Base-by-base conservation (phyloP, 2,329 filamentous ascomycete genomes). In the Atkinsonella hypoxylon region DNA sequence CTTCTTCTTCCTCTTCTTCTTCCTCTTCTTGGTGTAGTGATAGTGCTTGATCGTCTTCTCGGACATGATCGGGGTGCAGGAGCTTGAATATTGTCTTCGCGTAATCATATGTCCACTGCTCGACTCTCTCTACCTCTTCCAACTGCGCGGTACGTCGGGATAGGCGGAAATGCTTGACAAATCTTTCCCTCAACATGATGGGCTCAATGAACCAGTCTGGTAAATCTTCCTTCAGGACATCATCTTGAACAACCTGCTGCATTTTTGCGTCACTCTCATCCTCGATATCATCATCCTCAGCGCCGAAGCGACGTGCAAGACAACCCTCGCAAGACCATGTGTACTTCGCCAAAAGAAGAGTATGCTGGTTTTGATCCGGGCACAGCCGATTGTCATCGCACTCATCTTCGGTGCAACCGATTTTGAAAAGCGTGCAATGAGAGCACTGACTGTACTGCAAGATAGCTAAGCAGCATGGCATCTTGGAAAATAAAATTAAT, bases 381-480 rank as follows among this genome's bases (percentile, higher is more conserved):
- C 63, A 65, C 4, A 64, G 51, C 9, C 22, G 31, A 11, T 36
- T 13, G n/a, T 30, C 51, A 2, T 52, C 36, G 58, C 63, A 65
- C 43, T 15, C n/a, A 3, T 48, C 17, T 2, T 41, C 45, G 2
- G 59, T 61, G 57, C 64, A 66, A 39, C 58, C 58, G 22, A 63
- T 43, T 49, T 64, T 64, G 53, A 55, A 55, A 17, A 64, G 53
- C 15, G 18, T 54, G 43, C 45, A 55, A 51, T 66, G 63, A 15
- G 43, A n/a, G 49, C 64, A 66, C 46, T 52, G 55, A 5, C 39
- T 48, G 51, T 51, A 63, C 17, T 56, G 53, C 7, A 64, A 40
- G 20, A 63, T 59, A 42, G 55, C 56, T 40, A 64, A 51, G 48
- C 59, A 61, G 55, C 64, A 66, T 22, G 62, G 59, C 63, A 66